Conservation (phyloP, 352 stramenopile genomes). For the Globisporangium barbulae region DNA sequence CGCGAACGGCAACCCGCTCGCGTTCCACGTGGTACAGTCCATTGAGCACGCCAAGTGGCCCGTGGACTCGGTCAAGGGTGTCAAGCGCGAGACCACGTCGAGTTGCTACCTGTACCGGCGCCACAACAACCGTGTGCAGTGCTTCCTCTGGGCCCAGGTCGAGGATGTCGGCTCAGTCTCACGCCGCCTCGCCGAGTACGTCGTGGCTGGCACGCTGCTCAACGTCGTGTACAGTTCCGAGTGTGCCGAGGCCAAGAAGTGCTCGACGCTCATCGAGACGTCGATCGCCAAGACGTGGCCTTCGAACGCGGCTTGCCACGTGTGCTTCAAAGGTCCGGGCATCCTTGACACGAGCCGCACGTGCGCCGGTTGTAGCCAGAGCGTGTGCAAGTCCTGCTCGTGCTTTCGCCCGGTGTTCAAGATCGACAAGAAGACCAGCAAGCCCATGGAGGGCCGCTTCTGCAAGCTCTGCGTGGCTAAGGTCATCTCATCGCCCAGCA, state of each 20-base stretch:
- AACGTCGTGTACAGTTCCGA: slow-evolving; percentile 19
- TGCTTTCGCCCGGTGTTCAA: slow-evolving; percentile 15
- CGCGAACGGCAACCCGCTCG: slow-evolving; percentile 38
- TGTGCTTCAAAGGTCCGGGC: slow-evolving; percentile 18
- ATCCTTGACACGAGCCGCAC: slow-evolving; percentile 21
- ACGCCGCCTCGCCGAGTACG: slow-evolving; percentile 13
- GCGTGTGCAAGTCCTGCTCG: slow-evolving; percentile 35
- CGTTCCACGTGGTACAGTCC: slow-evolving; percentile 53
- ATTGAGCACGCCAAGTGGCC: slow-evolving; percentile 55
- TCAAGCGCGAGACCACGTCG: slow-evolving; percentile 46
- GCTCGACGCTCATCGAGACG: slow-evolving; percentile 7
- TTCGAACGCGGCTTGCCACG: slow-evolving; percentile 36
- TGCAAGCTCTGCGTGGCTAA: slow-evolving; percentile 15
- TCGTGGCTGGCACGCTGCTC: slow-evolving; percentile 20
- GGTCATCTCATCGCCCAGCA: slow-evolving; percentile 6
- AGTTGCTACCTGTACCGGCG: slow-evolving; percentile 44
- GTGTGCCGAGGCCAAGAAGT: slow-evolving; percentile 17
- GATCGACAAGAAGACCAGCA: slow-evolving; percentile 12
- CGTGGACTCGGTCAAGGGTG: slow-evolving; percentile 36
- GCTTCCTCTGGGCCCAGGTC: slow-evolving; percentile 30
- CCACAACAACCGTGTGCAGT: slow-evolving; percentile 31
- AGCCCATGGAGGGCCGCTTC: slow-evolving; percentile 13
- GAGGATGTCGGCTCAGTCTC: slow-evolving; percentile 20
- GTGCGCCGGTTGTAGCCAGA: slow-evolving; percentile 37
- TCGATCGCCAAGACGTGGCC: slow-evolving; percentile 17